phyloP scores from a whole-genome alignment of 73 alveolate species.

The Uronychia binucleata region DNA sequence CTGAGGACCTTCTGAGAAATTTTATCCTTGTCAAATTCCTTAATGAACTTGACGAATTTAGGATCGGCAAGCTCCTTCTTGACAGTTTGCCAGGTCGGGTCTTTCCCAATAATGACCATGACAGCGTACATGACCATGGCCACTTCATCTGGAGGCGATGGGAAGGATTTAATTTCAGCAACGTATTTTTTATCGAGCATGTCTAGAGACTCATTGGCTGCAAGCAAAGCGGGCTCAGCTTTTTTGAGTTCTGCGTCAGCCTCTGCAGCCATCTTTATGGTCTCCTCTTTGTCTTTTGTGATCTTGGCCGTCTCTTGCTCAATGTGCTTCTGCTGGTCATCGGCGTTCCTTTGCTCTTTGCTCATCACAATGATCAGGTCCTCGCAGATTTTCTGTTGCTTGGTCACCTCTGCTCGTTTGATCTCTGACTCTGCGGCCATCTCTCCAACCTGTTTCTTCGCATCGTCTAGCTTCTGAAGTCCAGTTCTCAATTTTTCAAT shows the following conservation, averaged over 20 bases:
- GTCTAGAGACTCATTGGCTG: slow-evolving; percentile 94
- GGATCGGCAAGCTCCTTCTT: slow-evolving; percentile 96
- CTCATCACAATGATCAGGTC: slow-evolving; percentile 94
- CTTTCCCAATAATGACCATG: slow-evolving; percentile 81
- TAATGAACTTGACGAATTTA: slow-evolving; percentile 85
- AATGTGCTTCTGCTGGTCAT: slow-evolving; percentile 91
- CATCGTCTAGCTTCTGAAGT: slow-evolving; percentile 98
- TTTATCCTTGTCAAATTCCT: slow-evolving; percentile 89
- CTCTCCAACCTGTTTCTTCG: slow-evolving; percentile 95
- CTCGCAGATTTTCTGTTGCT: slow-evolving; percentile 92
- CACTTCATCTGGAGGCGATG: slow-evolving; percentile 95
- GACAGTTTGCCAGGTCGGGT: slow-evolving; percentile 69
- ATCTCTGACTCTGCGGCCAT: slow-evolving; percentile 94
- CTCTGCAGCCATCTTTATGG: slow-evolving; percentile 96
- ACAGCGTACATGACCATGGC: slow-evolving; percentile 94
- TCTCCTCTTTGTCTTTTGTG: slow-evolving; percentile 95
- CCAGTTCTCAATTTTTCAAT: slow-evolving; percentile 98
- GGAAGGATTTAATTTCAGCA: slow-evolving; percentile 93
- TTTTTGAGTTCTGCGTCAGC: slow-evolving; percentile 83
- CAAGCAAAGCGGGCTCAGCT: slow-evolving; percentile 96
- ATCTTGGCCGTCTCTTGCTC: slow-evolving; percentile 90
- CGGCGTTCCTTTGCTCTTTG: slow-evolving; percentile 93
- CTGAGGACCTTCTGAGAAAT: slow-evolving; percentile 66
- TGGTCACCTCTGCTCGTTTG: slow-evolving; percentile 91
- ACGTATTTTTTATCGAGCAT: slow-evolving; percentile 89